Evolutionary conservation across 1,284 basidiomycete species (phyloP).

Genomic region (Pseudozyma hubeiensis): DNA sequence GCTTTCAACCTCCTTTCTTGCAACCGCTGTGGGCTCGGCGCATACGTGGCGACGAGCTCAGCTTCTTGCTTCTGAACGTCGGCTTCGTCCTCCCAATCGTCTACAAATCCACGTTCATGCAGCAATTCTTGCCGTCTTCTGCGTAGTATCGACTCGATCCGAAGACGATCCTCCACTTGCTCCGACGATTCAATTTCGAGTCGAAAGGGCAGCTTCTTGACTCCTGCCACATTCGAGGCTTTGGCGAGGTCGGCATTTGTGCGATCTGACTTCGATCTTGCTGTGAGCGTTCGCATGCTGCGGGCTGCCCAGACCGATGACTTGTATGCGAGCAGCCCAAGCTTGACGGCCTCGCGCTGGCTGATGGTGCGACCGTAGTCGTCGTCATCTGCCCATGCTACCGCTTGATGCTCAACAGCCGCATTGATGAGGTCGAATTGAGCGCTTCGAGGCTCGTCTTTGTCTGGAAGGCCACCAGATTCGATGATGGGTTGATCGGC

Average conservation of each 20-base stretch:
- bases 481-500: conserved; percentile 48
- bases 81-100: conserved; percentile 14
- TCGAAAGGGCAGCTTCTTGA: conserved; percentile 7
- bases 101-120: conserved; percentile 34
- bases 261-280: neutral
- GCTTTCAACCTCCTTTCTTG: conserved; percentile 26
- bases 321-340: conserved; percentile 45
- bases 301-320: conserved; percentile 4
- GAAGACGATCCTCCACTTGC: conserved; percentile 40
- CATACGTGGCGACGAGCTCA: conserved; percentile 44
- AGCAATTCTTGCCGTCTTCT: conserved; percentile 41
- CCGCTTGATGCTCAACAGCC: conserved; percentile 45
- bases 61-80: conserved; percentile 32
- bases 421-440: conserved; percentile 56
- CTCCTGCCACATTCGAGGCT: neutral
- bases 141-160: conserved; percentile 46
- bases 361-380: conserved; percentile 61
- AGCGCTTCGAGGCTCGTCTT: conserved; percentile 49
- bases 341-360: conserved; percentile 52
- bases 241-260: conserved; percentile 8
- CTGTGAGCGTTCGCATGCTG: conserved; percentile 8
- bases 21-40: conserved; percentile 26
- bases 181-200: conserved; percentile 51
- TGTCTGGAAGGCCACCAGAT: conserved; percentile 44
- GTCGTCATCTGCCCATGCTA: conserved; percentile 64